Evolutionary conservation across 1,139 yeast genomes (phyloP).

Genomic region (Candida pseudoviswanathii): DNA sequence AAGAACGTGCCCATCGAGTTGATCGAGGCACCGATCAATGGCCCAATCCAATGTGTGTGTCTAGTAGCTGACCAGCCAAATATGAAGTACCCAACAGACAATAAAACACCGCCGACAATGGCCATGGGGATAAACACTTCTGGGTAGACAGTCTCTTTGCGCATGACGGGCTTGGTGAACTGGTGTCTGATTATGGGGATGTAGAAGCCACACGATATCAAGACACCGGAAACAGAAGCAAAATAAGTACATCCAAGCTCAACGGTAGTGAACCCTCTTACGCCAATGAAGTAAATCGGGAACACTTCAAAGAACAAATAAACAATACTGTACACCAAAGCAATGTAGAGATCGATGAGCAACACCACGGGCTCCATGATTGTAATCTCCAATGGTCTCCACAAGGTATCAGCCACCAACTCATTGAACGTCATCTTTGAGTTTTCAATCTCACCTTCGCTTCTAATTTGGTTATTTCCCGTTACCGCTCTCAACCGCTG

Average conservation of each 20-base stretch:
- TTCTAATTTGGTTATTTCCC: constrained; percentile 33
- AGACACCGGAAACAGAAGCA: constrained; percentile 24
- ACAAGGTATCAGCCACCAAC: constrained; percentile 43
- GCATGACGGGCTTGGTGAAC: constrained; percentile 28
- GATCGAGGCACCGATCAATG: constrained; percentile 31
- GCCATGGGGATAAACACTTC: constrained; percentile 63
- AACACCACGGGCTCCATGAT: constrained; percentile 49
- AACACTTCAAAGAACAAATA: constrained; percentile 65
- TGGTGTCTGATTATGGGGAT: constrained; percentile 19
- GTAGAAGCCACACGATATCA: constrained; percentile 25
- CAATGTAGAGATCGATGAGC: constrained; percentile 50
- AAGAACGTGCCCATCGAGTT: constrained; percentile 33
- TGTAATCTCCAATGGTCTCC: constrained; percentile 49
- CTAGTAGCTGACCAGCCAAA: constrained; percentile 36
- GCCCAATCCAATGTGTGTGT: constrained; percentile 35
- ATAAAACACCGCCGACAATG: constrained; percentile 28
- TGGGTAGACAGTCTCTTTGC: constrained; percentile 49
- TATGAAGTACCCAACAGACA: constrained; percentile 35
- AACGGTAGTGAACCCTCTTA: constrained; percentile 50
- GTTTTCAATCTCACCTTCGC: constrained; percentile 32
- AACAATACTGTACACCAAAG: constrained; percentile 54
- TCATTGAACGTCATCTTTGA: constrained; percentile 20
- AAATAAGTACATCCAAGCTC: constrained; percentile 42
- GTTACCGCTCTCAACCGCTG: constrained; percentile 36
- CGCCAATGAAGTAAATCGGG: constrained; percentile 53